Conservation (phyloP, 2,329 filamentous ascomycete genomes). For the Phaeosphaeria sp. region DNA sequence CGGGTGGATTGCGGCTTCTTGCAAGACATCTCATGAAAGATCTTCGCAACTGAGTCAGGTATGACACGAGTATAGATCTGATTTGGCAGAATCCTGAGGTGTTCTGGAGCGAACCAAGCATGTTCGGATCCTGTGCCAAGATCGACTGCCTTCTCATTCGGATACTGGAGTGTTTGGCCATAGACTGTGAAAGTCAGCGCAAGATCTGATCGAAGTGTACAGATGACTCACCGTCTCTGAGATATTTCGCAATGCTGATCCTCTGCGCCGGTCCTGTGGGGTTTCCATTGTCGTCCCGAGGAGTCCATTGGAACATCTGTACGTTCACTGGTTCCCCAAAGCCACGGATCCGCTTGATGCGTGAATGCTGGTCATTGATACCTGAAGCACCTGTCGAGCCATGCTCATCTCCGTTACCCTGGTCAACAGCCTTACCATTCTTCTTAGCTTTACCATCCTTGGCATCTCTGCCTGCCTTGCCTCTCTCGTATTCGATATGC, state of each 20-base stretch:
- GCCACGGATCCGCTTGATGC: neutral
- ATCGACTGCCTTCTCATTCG: neutral
- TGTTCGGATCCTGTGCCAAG: neutral
- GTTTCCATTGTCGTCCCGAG: neutral
- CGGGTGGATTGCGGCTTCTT: neutral
- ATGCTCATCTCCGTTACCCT: neutral
- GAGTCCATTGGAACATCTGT: neutral
- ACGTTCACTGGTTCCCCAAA: neutral
- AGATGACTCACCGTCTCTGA: neutral
- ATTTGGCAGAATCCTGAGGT: constrained; percentile 21
- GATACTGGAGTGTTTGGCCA: neutral
- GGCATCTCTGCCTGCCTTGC: neutral
- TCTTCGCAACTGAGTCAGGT: constrained; percentile 11
- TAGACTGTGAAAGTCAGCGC: neutral
- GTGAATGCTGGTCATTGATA: neutral
- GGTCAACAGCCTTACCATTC: neutral
- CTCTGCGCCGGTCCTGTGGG: no score
- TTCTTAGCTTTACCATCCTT: neutral
- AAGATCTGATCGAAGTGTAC: neutral
- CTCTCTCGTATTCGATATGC: neutral
- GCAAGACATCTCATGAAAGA: neutral
- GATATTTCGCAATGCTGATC: neutral
- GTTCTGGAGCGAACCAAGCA: constrained; percentile 8
- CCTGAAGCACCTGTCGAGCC: neutral
- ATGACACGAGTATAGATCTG: constrained; percentile 21